Base-by-base conservation (phyloP, 2,329 filamentous ascomycete species). In the Chaetomiaceae sp. region DNA sequence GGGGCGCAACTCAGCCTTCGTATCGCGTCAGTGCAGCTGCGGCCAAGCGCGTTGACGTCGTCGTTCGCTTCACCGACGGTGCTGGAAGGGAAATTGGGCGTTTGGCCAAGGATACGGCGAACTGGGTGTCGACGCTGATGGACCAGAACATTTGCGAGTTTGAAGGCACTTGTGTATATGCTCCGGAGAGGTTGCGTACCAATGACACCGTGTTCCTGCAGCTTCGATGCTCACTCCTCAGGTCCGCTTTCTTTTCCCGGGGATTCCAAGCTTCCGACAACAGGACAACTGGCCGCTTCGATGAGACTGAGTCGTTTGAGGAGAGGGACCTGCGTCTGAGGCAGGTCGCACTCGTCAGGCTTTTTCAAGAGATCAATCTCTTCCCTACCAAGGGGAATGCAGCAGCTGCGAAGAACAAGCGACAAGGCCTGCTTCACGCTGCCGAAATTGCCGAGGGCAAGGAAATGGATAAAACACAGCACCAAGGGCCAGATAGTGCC, bases 181-280 rank as follows among this genome's bases (percentile, higher is more conserved):
- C 88, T 0, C 91, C 91, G 0, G 92, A 97, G 50, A 76, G 81
- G 41, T 69, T 97, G 42, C 79, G 88, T 44, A 93, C 91, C 8
- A 96, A 95, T 62, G 93, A 99, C 62, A 97, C 90, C 0, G 78
- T 99, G n/a, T 95, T 92, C 61, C 68, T 99, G 6, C 93, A 99
- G 66, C 70, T 99, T 39, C 79, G 80, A 48, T 93, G 87, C 63
- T 95, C 78, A 49, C 67, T 99, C 34, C 74, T 93, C 14, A 80
- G 74, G 52, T 80, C 80, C 16, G 86, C 89, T 0, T 97, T 99
- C 61, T 78, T 85, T 44, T 76, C 74, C 38, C 75, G 73, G 3
- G 74, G 74, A 3, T 83, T 90, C 45, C 72, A 81, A 38, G 76
- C 81, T 40, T 75, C 82, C 1, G 76, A 82, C 44, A 93, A 96